A percentile compares a stretch with the other conserved stretches of the same genome.
Evolutionary conservation across 2,329 filamentous ascomycete species (phyloP).

Genomic region (Colletotrichum australisinense): DNA sequence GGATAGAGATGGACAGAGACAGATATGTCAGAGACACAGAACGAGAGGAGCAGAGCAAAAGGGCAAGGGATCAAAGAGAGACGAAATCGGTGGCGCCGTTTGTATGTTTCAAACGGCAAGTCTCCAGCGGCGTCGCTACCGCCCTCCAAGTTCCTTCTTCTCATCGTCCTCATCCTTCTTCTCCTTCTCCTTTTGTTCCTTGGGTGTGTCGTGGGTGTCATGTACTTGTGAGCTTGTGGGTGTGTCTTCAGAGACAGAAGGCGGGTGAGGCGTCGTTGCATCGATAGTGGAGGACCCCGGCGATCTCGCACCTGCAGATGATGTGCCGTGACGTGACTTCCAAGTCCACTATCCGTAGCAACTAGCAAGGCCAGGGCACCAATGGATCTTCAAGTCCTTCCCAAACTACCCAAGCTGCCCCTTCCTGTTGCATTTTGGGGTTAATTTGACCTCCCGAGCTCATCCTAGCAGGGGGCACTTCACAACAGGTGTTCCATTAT

Average conservation of each 20-base stretch:
- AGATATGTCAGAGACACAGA: not conserved
- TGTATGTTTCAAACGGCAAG: conserved; percentile 10
- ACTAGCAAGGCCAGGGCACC: not conserved
- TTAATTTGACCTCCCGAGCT: not conserved
- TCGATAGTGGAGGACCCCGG: not conserved
- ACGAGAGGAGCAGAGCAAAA: not conserved
- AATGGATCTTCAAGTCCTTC: not conserved
- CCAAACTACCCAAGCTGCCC: not conserved
- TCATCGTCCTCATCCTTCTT: not conserved
- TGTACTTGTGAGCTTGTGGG: not conserved
- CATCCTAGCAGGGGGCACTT: not conserved
- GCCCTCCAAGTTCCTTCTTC: not conserved
- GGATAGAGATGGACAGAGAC: not conserved
- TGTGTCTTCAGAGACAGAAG: not conserved
- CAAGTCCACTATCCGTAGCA: not conserved
- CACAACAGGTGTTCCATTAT: not conserved
- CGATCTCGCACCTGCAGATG: conserved; percentile 14
- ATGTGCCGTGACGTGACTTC: conserved; percentile 5
- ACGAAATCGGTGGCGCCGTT: conserved; percentile 21
- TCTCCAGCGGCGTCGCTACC: not conserved
- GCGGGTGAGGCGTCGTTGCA: conserved; percentile 20
- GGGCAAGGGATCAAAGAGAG: not conserved
- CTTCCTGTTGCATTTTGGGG: not conserved
- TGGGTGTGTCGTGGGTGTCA: not conserved
- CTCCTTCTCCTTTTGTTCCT: not conserved